Evolutionary conservation across 768 basidiomycete species (phyloP), one percentile per base, ranked within the genome.

Genomic region (Tricholoma sp.): DNA sequence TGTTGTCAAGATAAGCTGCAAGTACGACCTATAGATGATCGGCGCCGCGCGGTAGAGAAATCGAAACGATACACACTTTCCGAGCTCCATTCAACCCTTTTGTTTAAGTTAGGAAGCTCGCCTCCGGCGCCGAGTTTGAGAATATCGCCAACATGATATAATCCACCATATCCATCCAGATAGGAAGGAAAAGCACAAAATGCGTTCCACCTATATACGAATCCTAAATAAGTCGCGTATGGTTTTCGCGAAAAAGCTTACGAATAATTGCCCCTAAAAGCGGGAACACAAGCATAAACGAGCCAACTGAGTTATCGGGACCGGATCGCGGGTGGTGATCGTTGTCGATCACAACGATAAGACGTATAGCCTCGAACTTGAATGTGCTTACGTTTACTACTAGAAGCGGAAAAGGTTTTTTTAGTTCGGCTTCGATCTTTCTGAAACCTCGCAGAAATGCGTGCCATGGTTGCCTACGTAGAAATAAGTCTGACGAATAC

Each of bases 41-140:
- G 49, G 29, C 18, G 19, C 10, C n/a, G 37, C 19, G 41, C 10
- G 4, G 52, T 12, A 4, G 21, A 29, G 39, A 35, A 0, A 3
- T 39, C 62, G 2, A 54, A 7, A 3, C 16, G 4, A 39, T 1
- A 64, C 76, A n/a, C 18, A 91, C 94, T 66, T 81, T 82, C 39
- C 69, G 65, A 0, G 94, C 93, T 0, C 86, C 88, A 57, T 84
- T 86, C 39, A 86, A 95, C 81, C 6, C n/a, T n/a, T n/a, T n/a
- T n/a, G n/a, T n/a, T n/a, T n/a, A 99, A 76, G 3, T 89, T 84
- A 0, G 97, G 97, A 5, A 98, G 75, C 2, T 86, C 96, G 1
- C 92, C 95, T 0, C 94, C 97, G 0, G 97, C 97, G 0, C 97
- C 97, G 0, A 98, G 82, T 69, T 99, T 97, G 1, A 98, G 76